A percentile compares a stretch with the other conserved stretches of the same genome.
Evolutionary conservation across 768 basidiomycete species (phyloP).

Genomic region (Suillus hirtellus): DNA sequence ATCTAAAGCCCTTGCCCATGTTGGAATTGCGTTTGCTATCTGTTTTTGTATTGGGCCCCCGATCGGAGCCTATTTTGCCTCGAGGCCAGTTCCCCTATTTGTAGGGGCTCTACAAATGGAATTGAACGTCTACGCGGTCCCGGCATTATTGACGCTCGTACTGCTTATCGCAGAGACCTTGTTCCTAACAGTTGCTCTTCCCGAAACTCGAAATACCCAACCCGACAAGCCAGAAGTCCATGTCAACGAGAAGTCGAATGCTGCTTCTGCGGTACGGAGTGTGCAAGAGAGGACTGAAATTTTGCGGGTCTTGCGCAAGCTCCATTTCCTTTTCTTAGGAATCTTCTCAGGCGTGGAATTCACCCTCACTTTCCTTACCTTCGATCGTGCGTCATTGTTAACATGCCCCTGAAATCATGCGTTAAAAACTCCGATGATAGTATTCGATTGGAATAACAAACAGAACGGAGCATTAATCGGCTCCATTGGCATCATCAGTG

Average conservation of each 20-base stretch:
- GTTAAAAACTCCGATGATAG: constrained; percentile 37
- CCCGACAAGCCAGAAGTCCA: constrained; percentile 15
- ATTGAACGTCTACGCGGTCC: constrained; percentile 87
- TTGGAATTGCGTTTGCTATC: constrained; percentile 95
- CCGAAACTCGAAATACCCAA: constrained; percentile 75
- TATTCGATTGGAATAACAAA: constrained; percentile 86
- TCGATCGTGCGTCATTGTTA: constrained; percentile 61
- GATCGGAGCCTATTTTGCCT: constrained; percentile 94
- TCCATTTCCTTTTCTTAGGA: constrained; percentile 86
- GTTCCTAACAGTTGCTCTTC: constrained; percentile 73
- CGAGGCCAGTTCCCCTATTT: constrained; percentile 70
- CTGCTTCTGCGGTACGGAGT: constrained; percentile 16
- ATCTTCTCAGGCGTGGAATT: constrained; percentile 96
- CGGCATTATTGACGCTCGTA: constrained; percentile 81
- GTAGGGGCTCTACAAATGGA: constrained; percentile 56
- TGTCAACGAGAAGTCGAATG: constrained; percentile 21
- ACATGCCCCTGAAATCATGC: background rate
- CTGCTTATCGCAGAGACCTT: constrained; percentile 78
- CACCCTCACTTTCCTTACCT: constrained; percentile 93
- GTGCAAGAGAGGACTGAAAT: constrained; percentile 52
- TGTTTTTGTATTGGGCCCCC: constrained; percentile 94
- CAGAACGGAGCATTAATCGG: constrained; percentile 85
- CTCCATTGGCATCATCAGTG: constrained; percentile 88
- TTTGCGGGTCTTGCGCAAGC: constrained; percentile 58
- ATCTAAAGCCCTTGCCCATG: constrained; percentile 83